Conservation (phyloP, 1,139 yeast species). For the Taphrina flavorubra region DNA sequence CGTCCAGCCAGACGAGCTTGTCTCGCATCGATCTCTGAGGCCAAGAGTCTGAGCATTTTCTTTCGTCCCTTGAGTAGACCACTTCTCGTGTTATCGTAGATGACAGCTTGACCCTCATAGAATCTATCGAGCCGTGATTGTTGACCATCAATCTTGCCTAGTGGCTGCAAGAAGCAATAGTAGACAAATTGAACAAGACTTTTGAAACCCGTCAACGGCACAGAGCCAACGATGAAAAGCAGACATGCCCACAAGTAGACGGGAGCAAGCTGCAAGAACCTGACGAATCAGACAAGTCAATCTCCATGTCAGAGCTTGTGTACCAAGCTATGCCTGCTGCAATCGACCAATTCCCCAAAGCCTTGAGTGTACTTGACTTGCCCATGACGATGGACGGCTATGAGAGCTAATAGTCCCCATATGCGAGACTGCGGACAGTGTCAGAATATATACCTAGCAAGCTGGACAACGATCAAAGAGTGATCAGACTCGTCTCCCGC, state of each 20-base stretch:
- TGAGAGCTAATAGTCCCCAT: background rate
- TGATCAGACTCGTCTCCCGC: background rate
- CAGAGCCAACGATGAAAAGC: conserved; percentile 9
- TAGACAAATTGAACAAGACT: conserved; percentile 49
- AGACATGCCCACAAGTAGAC: conserved; percentile 12
- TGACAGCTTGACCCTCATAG: conserved; percentile 75
- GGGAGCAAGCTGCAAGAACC: conserved; percentile 15
- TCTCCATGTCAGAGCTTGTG: background rate
- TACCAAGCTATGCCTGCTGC: conserved; percentile 26
- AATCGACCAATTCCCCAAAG: conserved; percentile 8
- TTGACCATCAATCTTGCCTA: conserved; percentile 56
- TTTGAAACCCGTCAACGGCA: conserved; percentile 32
- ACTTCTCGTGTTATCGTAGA: conserved; percentile 73
- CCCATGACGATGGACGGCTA: background rate
- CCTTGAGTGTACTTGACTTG: conserved; percentile 9
- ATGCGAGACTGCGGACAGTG: background rate
- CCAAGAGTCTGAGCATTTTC: conserved; percentile 58
- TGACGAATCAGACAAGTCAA: background rate
- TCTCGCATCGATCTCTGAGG: conserved; percentile 38
- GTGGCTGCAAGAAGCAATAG: conserved; percentile 72
- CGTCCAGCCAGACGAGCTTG: conserved; percentile 54
- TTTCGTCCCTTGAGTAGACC: conserved; percentile 72
- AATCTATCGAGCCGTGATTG: conserved; percentile 73
- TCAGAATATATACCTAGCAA: background rate
- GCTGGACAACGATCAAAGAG: too few species aligned